A percentile compares a stretch with the other conserved stretches of the same genome.
phyloP scores from a whole-genome alignment of 1,284 basidiomycete genomes.

The Microbotryomycetes sp. region DNA sequence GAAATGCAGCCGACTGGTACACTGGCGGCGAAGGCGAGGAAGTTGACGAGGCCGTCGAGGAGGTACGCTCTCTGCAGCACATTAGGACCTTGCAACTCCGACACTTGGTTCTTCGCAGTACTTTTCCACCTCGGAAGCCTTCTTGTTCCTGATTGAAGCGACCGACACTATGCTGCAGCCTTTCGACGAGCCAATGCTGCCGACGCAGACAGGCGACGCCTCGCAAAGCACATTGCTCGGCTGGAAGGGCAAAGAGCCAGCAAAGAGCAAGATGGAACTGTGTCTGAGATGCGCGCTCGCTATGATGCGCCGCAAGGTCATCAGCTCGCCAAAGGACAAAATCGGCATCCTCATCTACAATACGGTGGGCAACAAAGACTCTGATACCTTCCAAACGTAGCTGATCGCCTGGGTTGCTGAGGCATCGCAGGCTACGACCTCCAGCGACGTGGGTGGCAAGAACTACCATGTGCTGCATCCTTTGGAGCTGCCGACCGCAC shows the following conservation, averaged over 20 bases:
- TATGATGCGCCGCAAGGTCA: conserved; percentile 32
- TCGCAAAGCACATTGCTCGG: not conserved
- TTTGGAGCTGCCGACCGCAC: conserved; percentile 67
- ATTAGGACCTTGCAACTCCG: not conserved
- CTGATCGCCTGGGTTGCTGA: not conserved
- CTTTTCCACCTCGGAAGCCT: conserved; percentile 68
- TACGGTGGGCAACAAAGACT: conserved; percentile 54
- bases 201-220: not conserved
- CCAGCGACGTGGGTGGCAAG: conserved; percentile 61
- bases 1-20: conserved; percentile 12
- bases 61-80: not conserved
- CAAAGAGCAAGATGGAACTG: conserved; percentile 27
- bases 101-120: conserved; percentile 37
- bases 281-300: conserved; percentile 25
- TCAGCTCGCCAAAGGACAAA: conserved; percentile 30
- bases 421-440: conserved; percentile 43
- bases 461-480: conserved; percentile 63
- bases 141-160: conserved; percentile 89
- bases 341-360: conserved; percentile 82
- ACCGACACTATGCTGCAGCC: conserved; percentile 78
- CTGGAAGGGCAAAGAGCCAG: conserved; percentile 9
- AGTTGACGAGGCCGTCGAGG: conserved; percentile 19
- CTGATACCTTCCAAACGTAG: too few species aligned
- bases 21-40: conserved; percentile 10
- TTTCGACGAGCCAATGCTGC: not conserved